These are phyloP conservation scores for Mycosphaerella arachidis DNA, from an alignment of 2,329 filamentous ascomycete genomes.

Conservation along the genomic window DNA sequence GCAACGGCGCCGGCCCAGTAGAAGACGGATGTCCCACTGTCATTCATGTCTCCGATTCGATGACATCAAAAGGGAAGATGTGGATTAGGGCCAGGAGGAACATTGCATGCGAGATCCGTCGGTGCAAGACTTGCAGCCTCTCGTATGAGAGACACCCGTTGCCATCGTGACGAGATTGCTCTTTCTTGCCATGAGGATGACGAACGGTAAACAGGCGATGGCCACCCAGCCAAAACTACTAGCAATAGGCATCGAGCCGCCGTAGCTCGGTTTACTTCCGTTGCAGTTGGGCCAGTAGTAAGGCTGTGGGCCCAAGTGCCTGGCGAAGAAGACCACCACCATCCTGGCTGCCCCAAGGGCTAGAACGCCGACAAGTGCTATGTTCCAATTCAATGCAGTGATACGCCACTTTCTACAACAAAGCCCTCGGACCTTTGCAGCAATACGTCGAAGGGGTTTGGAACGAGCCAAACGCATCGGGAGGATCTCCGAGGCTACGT, in stretches of 20 bases:
- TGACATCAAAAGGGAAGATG: slow-evolving; percentile 57
- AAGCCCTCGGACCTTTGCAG: slow-evolving; percentile 38
- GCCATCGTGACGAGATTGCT: slow-evolving; percentile 52
- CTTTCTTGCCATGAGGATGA: slow-evolving; percentile 43
- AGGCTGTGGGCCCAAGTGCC: slow-evolving; percentile 38
- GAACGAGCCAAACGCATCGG: not conserved
- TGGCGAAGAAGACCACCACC: slow-evolving; percentile 45
- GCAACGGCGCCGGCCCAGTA: slow-evolving; percentile 56
- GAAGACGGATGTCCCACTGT: slow-evolving; percentile 43
- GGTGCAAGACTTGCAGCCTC: slow-evolving; percentile 53
- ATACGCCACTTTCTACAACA: slow-evolving; percentile 39
- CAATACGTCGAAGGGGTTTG: slow-evolving; percentile 19
- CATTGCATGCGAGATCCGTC: slow-evolving; percentile 53
- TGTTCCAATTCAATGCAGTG: slow-evolving; percentile 36
- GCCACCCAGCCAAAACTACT: slow-evolving; percentile 52
- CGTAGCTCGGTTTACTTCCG: slow-evolving; percentile 34
- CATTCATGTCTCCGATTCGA: slow-evolving; percentile 48
- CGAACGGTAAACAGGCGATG: slow-evolving; percentile 49
- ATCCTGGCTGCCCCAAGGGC: slow-evolving; percentile 38
- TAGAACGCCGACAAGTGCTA: slow-evolving; percentile 44
- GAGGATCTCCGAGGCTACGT: slow-evolving; percentile 31
- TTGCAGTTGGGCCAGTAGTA: slow-evolving; percentile 41
- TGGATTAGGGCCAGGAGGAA: slow-evolving; percentile 54
- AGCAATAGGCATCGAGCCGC: slow-evolving; percentile 50
- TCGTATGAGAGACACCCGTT: slow-evolving; percentile 56